Base-by-base conservation (phyloP, 1,139 yeast species). In the Kodamaea fungicola region DNA sequence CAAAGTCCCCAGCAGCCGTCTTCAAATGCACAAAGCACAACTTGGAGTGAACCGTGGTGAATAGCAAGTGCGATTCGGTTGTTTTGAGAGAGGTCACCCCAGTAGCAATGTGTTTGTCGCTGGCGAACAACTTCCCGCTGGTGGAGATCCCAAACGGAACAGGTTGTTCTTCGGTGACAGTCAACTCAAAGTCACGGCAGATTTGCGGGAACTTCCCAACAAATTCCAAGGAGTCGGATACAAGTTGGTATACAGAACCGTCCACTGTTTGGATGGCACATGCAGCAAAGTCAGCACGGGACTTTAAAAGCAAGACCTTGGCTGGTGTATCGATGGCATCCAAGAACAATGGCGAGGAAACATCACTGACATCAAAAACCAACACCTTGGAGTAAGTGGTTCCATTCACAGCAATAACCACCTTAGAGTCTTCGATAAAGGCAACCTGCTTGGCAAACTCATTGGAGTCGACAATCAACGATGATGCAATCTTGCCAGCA, bases 21-120 rank as follows among this genome's bases (percentile, higher is more conserved):
- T 68, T 67, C 53, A 90, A 66, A 59, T 89, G 97, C 30, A 88
- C 76, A 52, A 94, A 89, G 55, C 90, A 85, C 45, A 92, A 71
- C 45, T 79, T 79, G 43, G 89, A 85, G 50, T 86, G 94, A 3
- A 95, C 95, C 2, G 96, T 90, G 0, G 98, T 92, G 57, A 86
- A 84, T 22, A 89, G 62, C 28, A 92, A 64, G 52, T 85, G 85
- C 2, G 79, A 69, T 36, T 83, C 90, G 0, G 96, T 80, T 19
- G 85, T 64, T 43, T 78, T 75, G 40, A 92, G 62, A 0, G 97
- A 90, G 0, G 97, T 90, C 5, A 88, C 94, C 7, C 92, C 89
- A 7, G 77, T 67, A 1, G 88, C 74, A n/a, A 92, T 59, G 42
- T 76, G 81, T 9, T 66, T 64, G 1, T 72, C 74, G 48, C 83